Conservation (phyloP, 805 yeast species). For the Kuraishia piskuri region DNA sequence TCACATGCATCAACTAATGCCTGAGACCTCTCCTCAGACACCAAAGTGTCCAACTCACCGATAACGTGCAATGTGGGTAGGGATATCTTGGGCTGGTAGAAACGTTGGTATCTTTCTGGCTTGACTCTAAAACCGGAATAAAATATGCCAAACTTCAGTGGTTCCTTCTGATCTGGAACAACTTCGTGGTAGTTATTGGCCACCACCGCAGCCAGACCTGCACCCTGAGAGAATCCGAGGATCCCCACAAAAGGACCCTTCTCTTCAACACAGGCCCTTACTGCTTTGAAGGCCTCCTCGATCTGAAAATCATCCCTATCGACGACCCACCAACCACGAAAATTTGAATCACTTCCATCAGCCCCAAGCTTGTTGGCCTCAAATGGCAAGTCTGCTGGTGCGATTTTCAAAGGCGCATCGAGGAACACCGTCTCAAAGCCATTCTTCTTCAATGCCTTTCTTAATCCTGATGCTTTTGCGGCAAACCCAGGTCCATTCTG, state of each 20-base stretch:
- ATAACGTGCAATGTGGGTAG: slow-evolving; percentile 59
- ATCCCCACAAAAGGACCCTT: slow-evolving; percentile 85
- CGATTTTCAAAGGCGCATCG: slow-evolving; percentile 66
- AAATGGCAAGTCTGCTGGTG: slow-evolving; percentile 68
- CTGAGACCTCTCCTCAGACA: slow-evolving; percentile 62
- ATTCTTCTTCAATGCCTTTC: slow-evolving; percentile 59
- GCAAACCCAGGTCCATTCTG: slow-evolving; percentile 81
- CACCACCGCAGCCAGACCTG: slow-evolving; percentile 72
- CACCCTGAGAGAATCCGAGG: slow-evolving; percentile 92
- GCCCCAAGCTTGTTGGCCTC: slow-evolving; percentile 36
- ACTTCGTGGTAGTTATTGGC: slow-evolving; percentile 49
- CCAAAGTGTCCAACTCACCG: slow-evolving; percentile 85
- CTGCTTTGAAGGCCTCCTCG: slow-evolving; percentile 36
- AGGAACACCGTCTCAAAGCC: slow-evolving; percentile 68
- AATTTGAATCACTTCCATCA: slow-evolving; percentile 32
- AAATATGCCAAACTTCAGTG: slow-evolving; percentile 63
- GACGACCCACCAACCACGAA: slow-evolving; percentile 71
- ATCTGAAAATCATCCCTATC: slow-evolving; percentile 20
- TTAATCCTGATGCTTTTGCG: slow-evolving; percentile 80
- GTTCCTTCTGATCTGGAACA: slow-evolving; percentile 34
- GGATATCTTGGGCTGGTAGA: slow-evolving; percentile 18
- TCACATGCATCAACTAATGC: slow-evolving; percentile 49
- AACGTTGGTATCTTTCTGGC: slow-evolving; percentile 18
- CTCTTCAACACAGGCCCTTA: slow-evolving; percentile 37
- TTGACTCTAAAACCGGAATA: slow-evolving; percentile 52